Evolutionary conservation across 1,139 yeast genomes (phyloP).

Genomic region (Spathaspora jeffriesii): DNA sequence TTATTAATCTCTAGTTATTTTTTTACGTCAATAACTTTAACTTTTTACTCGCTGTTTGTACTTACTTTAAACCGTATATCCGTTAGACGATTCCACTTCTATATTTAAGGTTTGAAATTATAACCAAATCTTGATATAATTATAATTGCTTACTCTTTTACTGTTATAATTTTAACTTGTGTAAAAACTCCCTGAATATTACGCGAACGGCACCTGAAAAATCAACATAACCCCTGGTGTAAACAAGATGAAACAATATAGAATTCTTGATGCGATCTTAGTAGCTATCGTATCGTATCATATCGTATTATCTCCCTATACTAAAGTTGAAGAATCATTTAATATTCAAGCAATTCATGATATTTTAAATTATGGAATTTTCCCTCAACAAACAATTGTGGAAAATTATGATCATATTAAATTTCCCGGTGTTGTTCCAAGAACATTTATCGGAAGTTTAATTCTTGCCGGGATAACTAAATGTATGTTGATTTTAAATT

Average conservation of each 20-base stretch:
- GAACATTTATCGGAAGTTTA: constrained; percentile 81
- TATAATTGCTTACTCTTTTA: neutral
- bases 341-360: constrained; percentile 91
- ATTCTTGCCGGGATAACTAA: constrained; percentile 42
- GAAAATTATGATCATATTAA: constrained; percentile 66
- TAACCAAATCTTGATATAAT: neutral
- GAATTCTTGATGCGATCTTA: constrained; percentile 23
- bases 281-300: constrained; percentile 41
- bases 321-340: constrained; percentile 95
- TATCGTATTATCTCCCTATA: constrained; percentile 66
- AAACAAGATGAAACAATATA: constrained; percentile 22
- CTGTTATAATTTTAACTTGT: neutral
- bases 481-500: constrained; percentile 26
- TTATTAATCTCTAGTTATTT: too few species aligned
- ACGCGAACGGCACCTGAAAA: neutral
- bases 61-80: too few species aligned
- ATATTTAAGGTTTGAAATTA: too few species aligned
- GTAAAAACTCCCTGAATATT: neutral
- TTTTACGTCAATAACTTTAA: too few species aligned
- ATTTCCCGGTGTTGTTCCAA: constrained; percentile 90
- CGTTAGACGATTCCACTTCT: too few species aligned
- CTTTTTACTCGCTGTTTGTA: too few species aligned
- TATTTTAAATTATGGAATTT: constrained; percentile 62
- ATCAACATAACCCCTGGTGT: neutral
- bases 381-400: constrained; percentile 31